Evolutionary conservation across 176 grass and related monocot species (phyloP).

Genomic region (Aegilops tauschii): DNA sequence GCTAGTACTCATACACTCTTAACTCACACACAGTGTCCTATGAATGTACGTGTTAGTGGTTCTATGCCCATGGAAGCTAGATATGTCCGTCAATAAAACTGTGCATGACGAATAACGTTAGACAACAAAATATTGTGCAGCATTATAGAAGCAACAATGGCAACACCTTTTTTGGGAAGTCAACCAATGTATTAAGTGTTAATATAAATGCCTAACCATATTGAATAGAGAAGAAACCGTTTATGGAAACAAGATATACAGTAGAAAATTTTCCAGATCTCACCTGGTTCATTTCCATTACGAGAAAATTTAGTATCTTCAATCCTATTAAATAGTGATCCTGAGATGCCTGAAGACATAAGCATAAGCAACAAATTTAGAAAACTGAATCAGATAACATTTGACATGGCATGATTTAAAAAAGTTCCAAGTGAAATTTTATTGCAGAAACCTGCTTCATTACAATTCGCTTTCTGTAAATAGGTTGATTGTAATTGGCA

Average conservation of each 20-base stretch:
- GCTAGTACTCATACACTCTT: not conserved
- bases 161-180: slow-evolving; percentile 3
- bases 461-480: not conserved
- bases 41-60: not conserved
- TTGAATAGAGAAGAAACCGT: not conserved
- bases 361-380: slow-evolving; percentile 30
- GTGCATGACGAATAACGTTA: not conserved
- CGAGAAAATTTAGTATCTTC: slow-evolving; percentile 89
- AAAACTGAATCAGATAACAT: slow-evolving; percentile 20
- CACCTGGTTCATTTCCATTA: slow-evolving; percentile 98
- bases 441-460: not conserved
- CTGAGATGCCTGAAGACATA: slow-evolving; percentile 70
- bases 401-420: not conserved
- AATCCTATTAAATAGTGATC: slow-evolving; percentile 98
- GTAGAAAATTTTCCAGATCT: slow-evolving; percentile 10
- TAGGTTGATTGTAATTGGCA: not conserved
- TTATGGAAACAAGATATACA: not conserved
- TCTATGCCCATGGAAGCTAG: not conserved
- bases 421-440: not conserved
- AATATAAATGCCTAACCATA: not conserved
- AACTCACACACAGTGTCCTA: slow-evolving; percentile 2
- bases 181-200: slow-evolving; percentile 2
- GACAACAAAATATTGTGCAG: slow-evolving; percentile 13
- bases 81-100: not conserved
- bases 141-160: not conserved